Percentiles rank a stretch among this genome's conserved stretches.
Evolutionary conservation across 2,329 filamentous ascomycete species (phyloP).

Genomic region (Colletotrichum tropicale): DNA sequence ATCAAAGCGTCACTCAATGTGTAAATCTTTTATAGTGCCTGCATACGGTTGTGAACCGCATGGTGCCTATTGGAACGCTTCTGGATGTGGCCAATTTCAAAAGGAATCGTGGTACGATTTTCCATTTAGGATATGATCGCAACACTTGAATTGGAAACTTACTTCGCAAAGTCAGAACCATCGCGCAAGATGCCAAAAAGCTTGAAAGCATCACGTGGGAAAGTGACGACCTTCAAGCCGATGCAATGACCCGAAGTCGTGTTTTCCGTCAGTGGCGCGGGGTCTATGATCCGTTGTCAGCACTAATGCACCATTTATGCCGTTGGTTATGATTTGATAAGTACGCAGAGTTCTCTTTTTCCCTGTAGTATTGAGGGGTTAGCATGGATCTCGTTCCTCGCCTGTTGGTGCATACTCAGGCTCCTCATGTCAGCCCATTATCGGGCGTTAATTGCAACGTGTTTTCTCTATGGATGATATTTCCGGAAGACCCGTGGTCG

Average conservation of each 20-base stretch:
- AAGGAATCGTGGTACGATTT: neutral
- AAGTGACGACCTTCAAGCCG: neutral
- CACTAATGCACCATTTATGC: neutral
- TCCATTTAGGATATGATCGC: neutral
- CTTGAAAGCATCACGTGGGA: neutral
- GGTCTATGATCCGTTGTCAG: neutral
- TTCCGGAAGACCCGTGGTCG: neutral
- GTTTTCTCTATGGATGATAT: neutral
- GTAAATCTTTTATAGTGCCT: neutral
- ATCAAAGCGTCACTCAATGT: neutral
- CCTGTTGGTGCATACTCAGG: neutral
- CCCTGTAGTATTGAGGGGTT: neutral
- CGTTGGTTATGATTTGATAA: neutral
- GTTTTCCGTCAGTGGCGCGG: neutral
- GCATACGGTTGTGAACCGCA: neutral
- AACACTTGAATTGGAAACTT: neutral
- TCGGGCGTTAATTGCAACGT: neutral
- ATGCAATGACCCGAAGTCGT: neutral
- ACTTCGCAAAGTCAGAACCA: neutral
- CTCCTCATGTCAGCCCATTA: neutral
- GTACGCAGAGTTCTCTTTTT: neutral
- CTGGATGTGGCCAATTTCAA: neutral
- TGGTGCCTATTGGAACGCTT: neutral
- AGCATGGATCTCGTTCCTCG: neutral
- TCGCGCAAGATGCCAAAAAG: neutral